Evolutionary conservation across 1,284 basidiomycete genomes (phyloP).

Genomic region (Inonotus hispidus): DNA sequence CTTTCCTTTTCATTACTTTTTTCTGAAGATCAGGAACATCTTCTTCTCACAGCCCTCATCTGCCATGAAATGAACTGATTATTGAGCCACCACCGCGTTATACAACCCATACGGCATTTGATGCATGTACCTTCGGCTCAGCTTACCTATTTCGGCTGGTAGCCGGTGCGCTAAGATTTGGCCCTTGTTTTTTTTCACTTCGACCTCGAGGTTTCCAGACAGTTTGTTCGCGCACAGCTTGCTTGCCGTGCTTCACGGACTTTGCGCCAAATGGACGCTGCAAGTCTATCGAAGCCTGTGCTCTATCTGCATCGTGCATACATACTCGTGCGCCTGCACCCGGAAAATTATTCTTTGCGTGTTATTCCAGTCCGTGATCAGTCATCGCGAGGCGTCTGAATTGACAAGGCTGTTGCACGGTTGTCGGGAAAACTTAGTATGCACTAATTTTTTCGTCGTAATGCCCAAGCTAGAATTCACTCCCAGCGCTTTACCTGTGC

Average conservation of each 20-base stretch:
- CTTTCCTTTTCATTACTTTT: not conserved
- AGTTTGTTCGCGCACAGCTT: constrained; percentile 6
- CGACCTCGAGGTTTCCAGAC: constrained; percentile 9
- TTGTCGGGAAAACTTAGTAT: not conserved
- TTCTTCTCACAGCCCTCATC: not conserved
- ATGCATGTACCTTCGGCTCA: not conserved
- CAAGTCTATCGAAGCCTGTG: not conserved
- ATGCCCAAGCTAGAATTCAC: not conserved
- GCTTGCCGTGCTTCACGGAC: constrained; percentile 7
- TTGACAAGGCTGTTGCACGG: not conserved
- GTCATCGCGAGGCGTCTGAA: not conserved
- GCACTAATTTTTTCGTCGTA: not conserved
- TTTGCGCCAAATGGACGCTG: not conserved
- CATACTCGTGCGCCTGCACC: not conserved
- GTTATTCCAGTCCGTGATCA: not conserved
- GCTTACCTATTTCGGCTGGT: not conserved
- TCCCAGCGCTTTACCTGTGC: constrained; percentile 2
- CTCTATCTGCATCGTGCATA: not conserved
- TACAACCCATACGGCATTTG: not conserved
- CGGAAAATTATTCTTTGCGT: not conserved
- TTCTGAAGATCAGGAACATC: constrained; percentile 12
- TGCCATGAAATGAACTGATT: not conserved
- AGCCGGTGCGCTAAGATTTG: not conserved
- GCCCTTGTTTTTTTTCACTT: constrained; percentile 1
- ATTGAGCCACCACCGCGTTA: constrained; percentile 7